Conservation (phyloP, 495 filamentous ascomycete genomes). For the Penicillium parvum region DNA sequence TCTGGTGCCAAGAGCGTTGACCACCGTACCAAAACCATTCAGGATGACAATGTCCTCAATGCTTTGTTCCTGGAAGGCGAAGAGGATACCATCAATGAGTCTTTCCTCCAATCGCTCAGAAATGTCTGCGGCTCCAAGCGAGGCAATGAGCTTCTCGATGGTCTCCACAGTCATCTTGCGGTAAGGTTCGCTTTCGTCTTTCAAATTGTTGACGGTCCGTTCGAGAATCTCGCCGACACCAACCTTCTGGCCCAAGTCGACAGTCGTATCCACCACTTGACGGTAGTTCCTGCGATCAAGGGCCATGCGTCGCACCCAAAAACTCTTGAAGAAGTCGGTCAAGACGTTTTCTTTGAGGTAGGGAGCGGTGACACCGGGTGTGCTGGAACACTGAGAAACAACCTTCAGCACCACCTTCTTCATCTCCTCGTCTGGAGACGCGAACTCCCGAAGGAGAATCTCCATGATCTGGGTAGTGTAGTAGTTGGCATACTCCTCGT, state of each 20-base stretch:
- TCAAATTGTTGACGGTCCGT: slow-evolving; percentile 87
- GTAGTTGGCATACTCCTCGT: slow-evolving; percentile 99
- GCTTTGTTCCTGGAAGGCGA: slow-evolving; percentile 97
- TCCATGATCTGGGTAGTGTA: slow-evolving; percentile 99
- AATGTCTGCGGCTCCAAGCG: slow-evolving; percentile 89
- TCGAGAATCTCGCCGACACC: slow-evolving; percentile 94
- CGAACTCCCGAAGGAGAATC: slow-evolving; percentile 91
- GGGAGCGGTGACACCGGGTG: slow-evolving; percentile 87
- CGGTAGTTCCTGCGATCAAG: slow-evolving; percentile 94
- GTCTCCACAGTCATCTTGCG: slow-evolving; percentile 99
- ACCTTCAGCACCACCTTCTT: slow-evolving; percentile 99
- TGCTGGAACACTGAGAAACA: slow-evolving; percentile 92
- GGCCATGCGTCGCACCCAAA: slow-evolving; percentile 97
- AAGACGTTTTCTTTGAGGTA: slow-evolving; percentile 95
- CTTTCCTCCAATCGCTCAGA: slow-evolving; percentile 87
- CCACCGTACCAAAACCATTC: slow-evolving; percentile 97
- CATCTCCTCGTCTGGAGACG: slow-evolving; percentile 98
- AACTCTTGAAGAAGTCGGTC: slow-evolving; percentile 96
- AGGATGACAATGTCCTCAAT: slow-evolving; percentile 95
- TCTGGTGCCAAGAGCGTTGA: slow-evolving; percentile 89
- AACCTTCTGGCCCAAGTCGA: slow-evolving; percentile 95
- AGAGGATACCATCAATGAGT: slow-evolving; percentile 92
- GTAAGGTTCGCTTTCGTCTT: slow-evolving; percentile 97
- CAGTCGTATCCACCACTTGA: slow-evolving; percentile 96
- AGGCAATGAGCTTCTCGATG: slow-evolving; percentile 89